Percentiles rank a stretch among this genome's conserved stretches.
Conservation (phyloP, 768 basidiomycete genomes). For the Suillus clintonianus region DNA sequence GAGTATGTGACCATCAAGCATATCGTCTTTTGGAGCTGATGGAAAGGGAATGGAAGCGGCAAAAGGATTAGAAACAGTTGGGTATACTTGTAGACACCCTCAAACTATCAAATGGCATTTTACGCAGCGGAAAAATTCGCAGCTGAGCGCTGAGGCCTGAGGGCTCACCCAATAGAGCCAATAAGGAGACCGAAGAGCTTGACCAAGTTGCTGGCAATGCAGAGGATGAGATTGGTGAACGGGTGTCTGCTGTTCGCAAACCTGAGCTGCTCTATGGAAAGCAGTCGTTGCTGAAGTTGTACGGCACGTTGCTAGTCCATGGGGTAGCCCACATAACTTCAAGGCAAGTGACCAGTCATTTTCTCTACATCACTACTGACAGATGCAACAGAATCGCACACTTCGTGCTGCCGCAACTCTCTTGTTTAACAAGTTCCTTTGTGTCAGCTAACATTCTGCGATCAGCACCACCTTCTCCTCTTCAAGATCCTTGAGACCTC, state of each 20-base stretch:
- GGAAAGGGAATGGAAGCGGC: slow-evolving; percentile 93
- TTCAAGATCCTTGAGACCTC: slow-evolving; percentile 95
- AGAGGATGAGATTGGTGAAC: slow-evolving; percentile 97
- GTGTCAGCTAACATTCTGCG: slow-evolving; percentile 93
- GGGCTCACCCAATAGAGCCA: slow-evolving; percentile 38
- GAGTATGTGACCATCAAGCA: slow-evolving; percentile 98
- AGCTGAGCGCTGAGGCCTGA: too few relatives aligned
- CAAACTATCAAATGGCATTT: slow-evolving; percentile 1
- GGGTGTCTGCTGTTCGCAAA: slow-evolving; percentile 82
- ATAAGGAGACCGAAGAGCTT: slow-evolving; percentile 80
- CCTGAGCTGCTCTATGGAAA: slow-evolving; percentile 84
- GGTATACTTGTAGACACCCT: slow-evolving; percentile 41
- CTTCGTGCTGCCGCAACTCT: slow-evolving; percentile 86
- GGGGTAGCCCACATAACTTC: slow-evolving; percentile 87
- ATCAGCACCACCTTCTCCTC: slow-evolving; percentile 81
- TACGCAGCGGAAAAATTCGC: slow-evolving; percentile 61
- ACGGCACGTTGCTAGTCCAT: slow-evolving; percentile 90
- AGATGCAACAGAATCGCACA: slow-evolving; percentile 66
- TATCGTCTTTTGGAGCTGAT: slow-evolving; percentile 95
- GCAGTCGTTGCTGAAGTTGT: slow-evolving; percentile 78
- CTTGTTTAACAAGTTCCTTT: slow-evolving; percentile 94
- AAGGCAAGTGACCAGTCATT: slow-evolving; percentile 53
- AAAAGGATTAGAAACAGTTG: slow-evolving; percentile 86
- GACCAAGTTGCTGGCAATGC: slow-evolving; percentile 97
- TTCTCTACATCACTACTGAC: slow-evolving; percentile 10